Evolutionary conservation across 305 asterid species (phyloP), one percentile per base, ranked within the genome.

Genomic region (Fraxinus albicans): DNA sequence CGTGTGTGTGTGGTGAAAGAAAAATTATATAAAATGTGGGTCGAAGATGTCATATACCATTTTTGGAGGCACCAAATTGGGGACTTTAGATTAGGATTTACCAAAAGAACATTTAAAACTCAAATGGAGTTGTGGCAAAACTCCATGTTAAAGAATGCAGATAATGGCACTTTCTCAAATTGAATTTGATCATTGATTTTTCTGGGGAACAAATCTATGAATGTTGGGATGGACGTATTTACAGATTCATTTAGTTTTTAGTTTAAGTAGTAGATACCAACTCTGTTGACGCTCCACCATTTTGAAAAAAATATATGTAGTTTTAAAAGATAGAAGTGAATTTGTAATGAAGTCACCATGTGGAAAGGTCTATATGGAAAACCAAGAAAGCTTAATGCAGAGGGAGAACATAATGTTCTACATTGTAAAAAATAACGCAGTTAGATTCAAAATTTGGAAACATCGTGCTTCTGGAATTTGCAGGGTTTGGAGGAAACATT

Each of bases 401-500:
- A 5, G 10, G 12, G 8, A 33, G 77, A 70, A 40, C 8, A 34
- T 36, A 47, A 8, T 63, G 27, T 65, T 63, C 12, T 70, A 70
- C 38, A 29, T 6, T 0, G 1, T 27, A 31, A 31, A 31, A 3
- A 70, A 29, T 65, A 31, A 70, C 5, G 40, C 38, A 70, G 40
- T 70, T 29, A 70, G 40, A 70, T 21, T 50, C 73, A 73, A 81
- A 58, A 77, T 47, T 80, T 78, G 36, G 65, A 40, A 79, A 78
- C 70, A 77, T 83, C 21, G 31, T 81, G 35, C 58, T 13, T 73
- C 21, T 82, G 84, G 81, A 78, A 78, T 78, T 87, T 70, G 15
- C 85, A 91, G 90, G 91, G 80, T 33, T 76, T 70, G 85, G 85
- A 67, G 88, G 90, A 82, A 80, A 85, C 79, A 12, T 36, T 79